Evolutionary conservation across 345 rosid species (phyloP).

Genomic region (Trapa incisa): DNA sequence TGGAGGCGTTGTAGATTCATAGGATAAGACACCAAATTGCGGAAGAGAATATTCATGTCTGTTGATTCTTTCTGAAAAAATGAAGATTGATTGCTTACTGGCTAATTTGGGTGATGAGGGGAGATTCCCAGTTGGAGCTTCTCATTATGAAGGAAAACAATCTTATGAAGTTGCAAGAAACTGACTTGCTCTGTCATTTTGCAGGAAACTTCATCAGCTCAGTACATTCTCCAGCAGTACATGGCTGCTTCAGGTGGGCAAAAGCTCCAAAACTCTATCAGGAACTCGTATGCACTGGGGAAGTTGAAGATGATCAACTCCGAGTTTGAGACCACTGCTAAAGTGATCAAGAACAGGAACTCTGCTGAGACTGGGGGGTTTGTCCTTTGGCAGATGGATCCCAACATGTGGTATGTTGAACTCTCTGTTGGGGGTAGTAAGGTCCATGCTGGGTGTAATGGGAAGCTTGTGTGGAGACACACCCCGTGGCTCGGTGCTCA

Average conservation of each 20-base stretch:
- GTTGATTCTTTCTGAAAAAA: no score
- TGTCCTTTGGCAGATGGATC: constrained; percentile 17
- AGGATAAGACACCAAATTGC: no score
- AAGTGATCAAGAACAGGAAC: constrained; percentile 14
- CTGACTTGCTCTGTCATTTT: neutral
- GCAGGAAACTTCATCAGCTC: constrained; percentile 15
- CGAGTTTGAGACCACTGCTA: constrained; percentile 11
- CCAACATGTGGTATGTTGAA: constrained; percentile 17
- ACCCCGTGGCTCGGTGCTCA: constrained; percentile 17
- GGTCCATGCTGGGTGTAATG: constrained; percentile 15
- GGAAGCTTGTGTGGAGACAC: constrained; percentile 17
- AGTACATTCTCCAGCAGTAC: constrained; percentile 16
- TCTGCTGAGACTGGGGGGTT: constrained; percentile 13
- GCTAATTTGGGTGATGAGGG: no score
- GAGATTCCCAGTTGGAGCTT: neutral
- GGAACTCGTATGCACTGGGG: constrained; percentile 13
- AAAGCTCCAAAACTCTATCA: constrained; percentile 11
- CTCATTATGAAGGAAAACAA: neutral
- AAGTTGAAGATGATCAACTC: constrained; percentile 14
- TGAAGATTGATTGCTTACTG: no score
- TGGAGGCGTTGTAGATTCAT: neutral
- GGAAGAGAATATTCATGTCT: no score
- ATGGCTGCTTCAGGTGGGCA: constrained; percentile 15
- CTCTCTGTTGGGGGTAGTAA: constrained; percentile 13
- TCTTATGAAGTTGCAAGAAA: neutral